These are phyloP conservation scores for Claviceps pazoutovae DNA, from an alignment of 2,329 filamentous ascomycete genomes.

Conservation along the genomic window DNA sequence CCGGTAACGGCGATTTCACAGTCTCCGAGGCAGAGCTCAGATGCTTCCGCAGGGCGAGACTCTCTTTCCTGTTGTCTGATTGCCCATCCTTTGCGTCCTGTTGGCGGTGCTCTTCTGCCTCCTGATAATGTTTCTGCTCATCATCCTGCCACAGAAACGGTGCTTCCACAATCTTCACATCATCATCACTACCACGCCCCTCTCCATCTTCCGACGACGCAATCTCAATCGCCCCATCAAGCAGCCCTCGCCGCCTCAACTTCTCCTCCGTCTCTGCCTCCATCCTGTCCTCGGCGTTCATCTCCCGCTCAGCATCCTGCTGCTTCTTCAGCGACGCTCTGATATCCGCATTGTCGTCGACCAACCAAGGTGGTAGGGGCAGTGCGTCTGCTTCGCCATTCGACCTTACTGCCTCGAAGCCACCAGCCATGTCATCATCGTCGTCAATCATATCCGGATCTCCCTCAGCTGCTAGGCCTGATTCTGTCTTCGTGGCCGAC, in stretches of 20 bases:
- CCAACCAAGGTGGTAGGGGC: conserved; percentile 66
- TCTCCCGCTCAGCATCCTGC: conserved; percentile 39
- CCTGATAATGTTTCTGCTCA: not conserved
- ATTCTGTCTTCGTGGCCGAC: conserved; percentile 10
- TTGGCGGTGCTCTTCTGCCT: not conserved
- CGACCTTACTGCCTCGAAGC: conserved; percentile 43
- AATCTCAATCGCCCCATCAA: conserved; percentile 44
- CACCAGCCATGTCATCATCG: conserved; percentile 44
- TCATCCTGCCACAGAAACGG: conserved; percentile 9
- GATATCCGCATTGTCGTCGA: conserved; percentile 46
- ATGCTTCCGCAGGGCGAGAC: not conserved
- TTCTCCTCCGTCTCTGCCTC: conserved; percentile 42
- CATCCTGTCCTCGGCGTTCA: conserved; percentile 50
- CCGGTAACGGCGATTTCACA: not conserved
- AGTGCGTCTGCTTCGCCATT: conserved; percentile 32
- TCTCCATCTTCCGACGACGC: conserved; percentile 46
- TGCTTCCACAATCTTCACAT: conserved; percentile 43
- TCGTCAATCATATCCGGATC: conserved; percentile 5
- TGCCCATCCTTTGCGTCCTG: not conserved
- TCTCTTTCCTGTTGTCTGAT: no score
- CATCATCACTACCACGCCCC: conserved; percentile 41
- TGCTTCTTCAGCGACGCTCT: conserved; percentile 47
- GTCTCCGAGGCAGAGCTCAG: conserved; percentile 7
- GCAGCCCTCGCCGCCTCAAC: conserved; percentile 26
- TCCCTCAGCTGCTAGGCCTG: conserved; percentile 7